A percentile compares a stretch with the other conserved stretches of the same genome.
Evolutionary conservation across 495 filamentous ascomycete species (phyloP).

Genomic region (Podospora conica): DNA sequence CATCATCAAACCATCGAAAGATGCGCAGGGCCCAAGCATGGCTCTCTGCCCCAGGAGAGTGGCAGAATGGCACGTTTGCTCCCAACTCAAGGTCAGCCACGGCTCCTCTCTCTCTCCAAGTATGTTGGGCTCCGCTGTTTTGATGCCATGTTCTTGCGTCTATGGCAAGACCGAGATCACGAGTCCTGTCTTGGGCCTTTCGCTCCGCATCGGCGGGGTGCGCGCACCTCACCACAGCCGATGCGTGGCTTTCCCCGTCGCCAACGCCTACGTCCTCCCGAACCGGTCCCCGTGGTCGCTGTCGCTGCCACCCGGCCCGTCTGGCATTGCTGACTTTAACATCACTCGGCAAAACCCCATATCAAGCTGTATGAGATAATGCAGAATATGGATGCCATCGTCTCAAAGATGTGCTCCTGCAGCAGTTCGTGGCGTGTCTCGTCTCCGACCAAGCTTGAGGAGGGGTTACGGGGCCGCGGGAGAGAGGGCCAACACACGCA

Average conservation of each 20-base stretch:
- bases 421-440: slow-evolving; percentile 8
- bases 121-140: not conserved
- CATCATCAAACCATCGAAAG: not conserved
- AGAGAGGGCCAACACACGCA: slow-evolving; percentile 11
- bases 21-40: not conserved
- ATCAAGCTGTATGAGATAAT: not conserved
- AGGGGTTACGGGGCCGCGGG: slow-evolving; percentile 12
- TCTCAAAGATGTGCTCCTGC: slow-evolving; percentile 2
- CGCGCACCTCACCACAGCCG: not conserved
- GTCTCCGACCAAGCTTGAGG: not conserved
- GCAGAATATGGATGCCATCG: not conserved
- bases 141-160: not conserved
- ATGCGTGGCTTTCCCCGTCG: not conserved
- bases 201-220: not conserved
- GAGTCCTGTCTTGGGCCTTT: not conserved
- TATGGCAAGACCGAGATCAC: not conserved
- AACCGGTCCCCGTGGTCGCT: not conserved
- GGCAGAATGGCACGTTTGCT: not conserved
- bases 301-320: not conserved
- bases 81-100: not conserved
- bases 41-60: not conserved
- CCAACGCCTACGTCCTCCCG: not conserved
- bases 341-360: not conserved
- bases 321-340: not conserved
- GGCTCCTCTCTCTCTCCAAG: not conserved